These are phyloP conservation scores for Euphorbia corollata DNA, from an alignment of 441 rosid species.

Conservation along the genomic window DNA sequence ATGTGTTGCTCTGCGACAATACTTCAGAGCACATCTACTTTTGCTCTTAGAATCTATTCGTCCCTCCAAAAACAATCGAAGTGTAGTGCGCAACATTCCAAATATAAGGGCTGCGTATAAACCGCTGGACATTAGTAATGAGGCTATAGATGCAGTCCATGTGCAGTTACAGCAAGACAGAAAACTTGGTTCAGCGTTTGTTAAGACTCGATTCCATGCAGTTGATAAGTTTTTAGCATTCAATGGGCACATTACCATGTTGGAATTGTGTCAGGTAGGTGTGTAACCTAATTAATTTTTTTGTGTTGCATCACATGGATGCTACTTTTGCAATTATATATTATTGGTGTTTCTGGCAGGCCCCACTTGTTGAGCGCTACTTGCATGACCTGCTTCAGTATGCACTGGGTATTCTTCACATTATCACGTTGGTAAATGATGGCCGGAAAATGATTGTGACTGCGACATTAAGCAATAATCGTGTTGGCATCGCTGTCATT, in stretches of 20 bases:
- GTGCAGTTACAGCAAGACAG: slow-evolving; percentile 91
- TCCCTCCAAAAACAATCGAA: slow-evolving; percentile 71
- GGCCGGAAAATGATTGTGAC: slow-evolving; percentile 87
- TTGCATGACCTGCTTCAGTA: slow-evolving; percentile 90
- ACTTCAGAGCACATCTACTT: slow-evolving; percentile 94
- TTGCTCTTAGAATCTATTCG: slow-evolving; percentile 86
- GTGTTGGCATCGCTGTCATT: slow-evolving; percentile 85
- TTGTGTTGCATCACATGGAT: neutral
- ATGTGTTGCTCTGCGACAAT: slow-evolving; percentile 90
- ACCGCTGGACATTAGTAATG: slow-evolving; percentile 95
- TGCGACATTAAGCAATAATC: slow-evolving; percentile 82
- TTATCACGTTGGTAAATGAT: slow-evolving; percentile 70
- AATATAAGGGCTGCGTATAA: slow-evolving; percentile 82
- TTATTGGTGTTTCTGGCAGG: slow-evolving; percentile 40
- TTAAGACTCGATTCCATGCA: slow-evolving; percentile 79
- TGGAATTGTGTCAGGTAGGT: slow-evolving; percentile 91
- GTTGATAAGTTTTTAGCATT: slow-evolving; percentile 67
- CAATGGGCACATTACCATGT: slow-evolving; percentile 85
- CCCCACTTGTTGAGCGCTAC: slow-evolving; percentile 94
- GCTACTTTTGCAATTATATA: slow-evolving; percentile 13
- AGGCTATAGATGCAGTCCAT: slow-evolving; percentile 86
- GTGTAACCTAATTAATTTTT: slow-evolving; percentile 9
- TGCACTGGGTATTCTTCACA: slow-evolving; percentile 96
- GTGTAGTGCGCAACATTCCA: slow-evolving; percentile 62
- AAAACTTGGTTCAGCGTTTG: slow-evolving; percentile 87